Evolutionary conservation across 1,139 yeast genomes (phyloP), one percentile per base, ranked within the genome.

Genomic region (Candida neerlandica): DNA sequence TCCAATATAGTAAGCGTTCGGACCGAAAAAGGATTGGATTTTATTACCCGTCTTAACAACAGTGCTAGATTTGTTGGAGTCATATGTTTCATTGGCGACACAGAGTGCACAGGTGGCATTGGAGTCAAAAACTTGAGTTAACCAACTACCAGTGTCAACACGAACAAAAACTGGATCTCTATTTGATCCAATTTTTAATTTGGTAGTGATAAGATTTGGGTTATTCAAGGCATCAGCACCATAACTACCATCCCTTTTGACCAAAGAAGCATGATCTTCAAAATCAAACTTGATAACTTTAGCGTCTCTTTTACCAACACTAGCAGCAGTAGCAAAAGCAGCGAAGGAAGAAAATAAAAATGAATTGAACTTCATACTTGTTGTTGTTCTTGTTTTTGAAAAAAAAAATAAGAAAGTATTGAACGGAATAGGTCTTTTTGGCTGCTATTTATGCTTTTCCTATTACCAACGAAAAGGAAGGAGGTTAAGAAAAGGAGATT

Each of bases 71-170:
- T 16, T 9, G 1, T 29, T 27, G 2, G 47, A 44, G 33, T 43
- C 26, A 18, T 23, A 47, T 5, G 33, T 4, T 5, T 43, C 44
- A 7, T 10, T 2, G 2, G 4, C 2, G 9, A 15, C 3, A 32
- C 50, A 47, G 4, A n/a, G n/a, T n/a, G n/a, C 11, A 26, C 39
- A 33, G 19, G 26, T 30, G 9, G 15, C 40, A 16, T 34, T 33
- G 7, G 34, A 5, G 15, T 40, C 44, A 40, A 32, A 19, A 26
- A 45, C 21, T 12, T 30, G 30, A 9, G 33, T 18, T n/a, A 15
- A 23, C 37, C 38, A 40, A 27, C 27, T 18, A 16, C 48, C 48
- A 34, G 48, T 45, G 30, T 45, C 47, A 10, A 33, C 32, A 6
- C 12, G 10, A 40, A 33, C 21, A 11, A 5, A 14, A 16, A 45